Conservation (phyloP, 2,329 filamentous ascomycete species). For the Kalaharituber pfeilii region DNA sequence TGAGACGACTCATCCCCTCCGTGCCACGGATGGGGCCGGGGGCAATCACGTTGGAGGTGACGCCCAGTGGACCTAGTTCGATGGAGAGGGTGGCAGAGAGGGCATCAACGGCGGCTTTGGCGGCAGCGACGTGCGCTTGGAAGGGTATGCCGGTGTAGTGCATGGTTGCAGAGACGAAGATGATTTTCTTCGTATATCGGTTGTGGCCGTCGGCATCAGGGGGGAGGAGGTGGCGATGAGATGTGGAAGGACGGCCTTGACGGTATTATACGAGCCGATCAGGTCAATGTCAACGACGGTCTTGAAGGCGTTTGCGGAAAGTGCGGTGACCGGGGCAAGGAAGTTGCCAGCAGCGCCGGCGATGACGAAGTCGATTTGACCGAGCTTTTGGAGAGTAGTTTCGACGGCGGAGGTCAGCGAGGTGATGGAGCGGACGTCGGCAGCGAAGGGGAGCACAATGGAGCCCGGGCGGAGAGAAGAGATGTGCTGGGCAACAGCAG, state of each 20-base stretch:
- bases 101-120: slow-evolving; percentile 80
- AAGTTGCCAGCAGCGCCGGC: slow-evolving; percentile 95
- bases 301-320: slow-evolving; percentile 83
- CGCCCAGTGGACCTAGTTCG: slow-evolving; percentile 73
- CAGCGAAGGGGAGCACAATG: slow-evolving; percentile 72
- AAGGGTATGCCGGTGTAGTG: slow-evolving; percentile 76
- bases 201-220: not conserved
- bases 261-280: slow-evolving; percentile 79
- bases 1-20: slow-evolving; percentile 55
- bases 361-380: slow-evolving; percentile 80
- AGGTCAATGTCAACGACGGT: slow-evolving; percentile 93
- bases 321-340: slow-evolving; percentile 62
- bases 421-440: slow-evolving; percentile 57
- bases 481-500: not conserved
- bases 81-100: slow-evolving; percentile 63
- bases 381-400: slow-evolving; percentile 63
- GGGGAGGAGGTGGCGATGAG: slow-evolving; percentile 42
- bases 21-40: slow-evolving; percentile 64
- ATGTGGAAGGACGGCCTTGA: slow-evolving; percentile 78
- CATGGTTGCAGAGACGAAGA: slow-evolving; percentile 79
- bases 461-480: slow-evolving; percentile 59
- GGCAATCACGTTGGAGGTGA: slow-evolving; percentile 57
- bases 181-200: slow-evolving; percentile 46
- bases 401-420: slow-evolving; percentile 57
- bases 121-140: slow-evolving; percentile 77